These are phyloP conservation scores for Xylariaceae sp. DNA, from an alignment of 2,329 filamentous ascomycete species.

Conservation along the genomic window DNA sequence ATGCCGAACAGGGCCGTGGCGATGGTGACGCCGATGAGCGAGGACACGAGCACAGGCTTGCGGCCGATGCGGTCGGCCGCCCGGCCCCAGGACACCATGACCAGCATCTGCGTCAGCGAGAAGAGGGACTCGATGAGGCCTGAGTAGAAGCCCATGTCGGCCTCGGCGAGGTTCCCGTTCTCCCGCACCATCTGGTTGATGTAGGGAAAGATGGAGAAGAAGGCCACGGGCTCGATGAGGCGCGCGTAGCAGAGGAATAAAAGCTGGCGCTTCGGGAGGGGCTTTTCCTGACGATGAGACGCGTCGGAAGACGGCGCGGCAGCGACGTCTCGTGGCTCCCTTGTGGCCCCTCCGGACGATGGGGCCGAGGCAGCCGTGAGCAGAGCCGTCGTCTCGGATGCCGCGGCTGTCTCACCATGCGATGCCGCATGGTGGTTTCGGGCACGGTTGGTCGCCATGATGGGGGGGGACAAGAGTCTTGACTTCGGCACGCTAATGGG, in stretches of 20 bases:
- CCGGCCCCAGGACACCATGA: slow-evolving; percentile 71
- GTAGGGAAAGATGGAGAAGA: slow-evolving; percentile 78
- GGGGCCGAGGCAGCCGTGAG: slow-evolving; percentile 5
- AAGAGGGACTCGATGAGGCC: slow-evolving; percentile 72
- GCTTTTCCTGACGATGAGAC: slow-evolving; percentile 30
- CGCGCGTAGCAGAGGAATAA: slow-evolving; percentile 68
- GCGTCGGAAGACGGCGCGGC: background rate
- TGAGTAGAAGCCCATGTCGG: slow-evolving; percentile 74
- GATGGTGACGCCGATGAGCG: slow-evolving; percentile 57
- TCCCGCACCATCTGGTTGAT: slow-evolving; percentile 70
- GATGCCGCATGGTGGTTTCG: background rate
- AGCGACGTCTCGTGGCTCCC: background rate
- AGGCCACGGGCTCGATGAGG: slow-evolving; percentile 71
- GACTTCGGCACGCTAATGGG: background rate
- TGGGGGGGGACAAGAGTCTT: background rate
- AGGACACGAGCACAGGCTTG: slow-evolving; percentile 66
- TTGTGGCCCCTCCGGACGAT: background rate
- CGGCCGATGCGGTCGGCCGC: slow-evolving; percentile 64
- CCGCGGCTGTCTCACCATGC: slow-evolving; percentile 10
- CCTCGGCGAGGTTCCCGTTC: slow-evolving; percentile 54
- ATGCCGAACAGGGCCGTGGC: slow-evolving; percentile 64
- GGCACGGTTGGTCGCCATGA: background rate
- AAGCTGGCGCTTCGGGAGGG: slow-evolving; percentile 60
- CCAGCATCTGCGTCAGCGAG: slow-evolving; percentile 67
- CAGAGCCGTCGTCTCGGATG: slow-evolving; percentile 13